These are phyloP conservation scores for Ramichloridium luteum DNA, from an alignment of 2,329 filamentous ascomycete genomes.

Conservation along the genomic window DNA sequence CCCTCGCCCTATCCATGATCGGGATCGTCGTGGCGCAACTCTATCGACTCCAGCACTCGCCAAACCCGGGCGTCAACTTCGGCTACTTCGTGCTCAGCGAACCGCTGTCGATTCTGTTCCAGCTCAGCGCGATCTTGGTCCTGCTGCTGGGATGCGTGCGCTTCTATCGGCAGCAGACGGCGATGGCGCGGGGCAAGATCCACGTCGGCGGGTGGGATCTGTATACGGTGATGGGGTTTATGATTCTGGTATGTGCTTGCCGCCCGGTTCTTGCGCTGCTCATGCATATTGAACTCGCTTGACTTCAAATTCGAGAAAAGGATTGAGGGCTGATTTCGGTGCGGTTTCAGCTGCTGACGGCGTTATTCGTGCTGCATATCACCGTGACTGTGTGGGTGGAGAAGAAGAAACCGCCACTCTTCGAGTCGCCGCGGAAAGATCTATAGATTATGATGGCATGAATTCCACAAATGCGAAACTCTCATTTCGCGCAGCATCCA, in stretches of 20 bases:
- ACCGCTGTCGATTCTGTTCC: slow-evolving; percentile 43
- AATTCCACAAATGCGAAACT: too few relatives aligned
- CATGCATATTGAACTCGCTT: slow-evolving; percentile 2
- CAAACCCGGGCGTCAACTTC: slow-evolving; percentile 34
- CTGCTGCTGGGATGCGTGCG: slow-evolving; percentile 44
- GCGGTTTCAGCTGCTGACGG: slow-evolving; percentile 7
- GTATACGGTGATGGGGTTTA: slow-evolving; percentile 33
- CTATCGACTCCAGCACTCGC: slow-evolving; percentile 46
- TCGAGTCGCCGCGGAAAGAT: too few relatives aligned
- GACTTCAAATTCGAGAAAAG: neutral
- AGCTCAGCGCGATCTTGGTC: slow-evolving; percentile 37
- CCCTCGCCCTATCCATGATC: slow-evolving; percentile 53
- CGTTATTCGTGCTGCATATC: slow-evolving; percentile 11
- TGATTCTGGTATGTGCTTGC: slow-evolving; percentile 36
- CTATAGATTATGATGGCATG: too few relatives aligned
- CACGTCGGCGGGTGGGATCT: slow-evolving; percentile 49
- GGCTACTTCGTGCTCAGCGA: slow-evolving; percentile 50
- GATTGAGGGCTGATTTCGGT: slow-evolving; percentile 1
- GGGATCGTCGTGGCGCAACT: slow-evolving; percentile 56
- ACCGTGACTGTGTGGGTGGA: slow-evolving; percentile 7
- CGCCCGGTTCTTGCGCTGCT: neutral
- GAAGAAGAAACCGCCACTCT: neutral
- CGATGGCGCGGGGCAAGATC: slow-evolving; percentile 45
- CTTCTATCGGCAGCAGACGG: slow-evolving; percentile 50
- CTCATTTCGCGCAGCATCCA: too few relatives aligned